These are phyloP conservation scores for Gnetum montanum DNA, from an alignment of 75 land plant species.

Conservation along the genomic window DNA sequence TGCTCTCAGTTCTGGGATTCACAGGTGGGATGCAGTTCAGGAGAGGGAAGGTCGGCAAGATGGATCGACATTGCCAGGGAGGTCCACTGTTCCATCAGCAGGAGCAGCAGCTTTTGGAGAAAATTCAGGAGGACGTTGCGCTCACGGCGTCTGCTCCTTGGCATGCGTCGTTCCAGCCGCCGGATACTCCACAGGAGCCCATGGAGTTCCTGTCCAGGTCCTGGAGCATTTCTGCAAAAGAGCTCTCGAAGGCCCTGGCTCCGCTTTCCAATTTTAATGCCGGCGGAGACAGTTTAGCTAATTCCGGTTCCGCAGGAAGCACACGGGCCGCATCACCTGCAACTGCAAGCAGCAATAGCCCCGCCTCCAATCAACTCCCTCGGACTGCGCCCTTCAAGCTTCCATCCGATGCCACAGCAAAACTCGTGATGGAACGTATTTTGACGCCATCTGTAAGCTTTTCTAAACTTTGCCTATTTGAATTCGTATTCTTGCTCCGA, in stretches of 20 bases:
- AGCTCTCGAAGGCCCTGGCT: slow-evolving; percentile 58
- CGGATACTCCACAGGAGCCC: slow-evolving; percentile 81
- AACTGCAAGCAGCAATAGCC: slow-evolving; percentile 2
- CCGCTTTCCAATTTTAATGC: neutral
- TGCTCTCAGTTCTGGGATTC: no score
- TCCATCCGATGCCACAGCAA: slow-evolving; percentile 25
- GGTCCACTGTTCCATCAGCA: no score
- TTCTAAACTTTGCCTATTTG: no score
- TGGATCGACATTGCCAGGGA: no score
- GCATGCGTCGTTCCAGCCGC: slow-evolving; percentile 37
- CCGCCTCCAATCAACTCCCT: slow-evolving; percentile 5
- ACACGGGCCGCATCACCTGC: neutral
- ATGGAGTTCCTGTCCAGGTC: slow-evolving; percentile 92
- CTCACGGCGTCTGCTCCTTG: slow-evolving; percentile 25
- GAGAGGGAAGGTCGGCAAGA: no score
- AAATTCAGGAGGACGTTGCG: slow-evolving; percentile 56
- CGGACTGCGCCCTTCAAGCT: slow-evolving; percentile 27
- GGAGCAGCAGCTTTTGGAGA: slow-evolving; percentile 28
- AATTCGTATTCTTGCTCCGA: neutral
- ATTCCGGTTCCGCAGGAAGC: neutral
- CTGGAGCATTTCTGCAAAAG: slow-evolving; percentile 80
- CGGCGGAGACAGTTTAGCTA: no score
- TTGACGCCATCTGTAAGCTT: slow-evolving; percentile 25
- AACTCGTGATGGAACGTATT: slow-evolving; percentile 37
- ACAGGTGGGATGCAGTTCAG: no score